Evolutionary conservation across 352 stramenopile species (phyloP).

Genomic region (Phytophthora nicotianae): DNA sequence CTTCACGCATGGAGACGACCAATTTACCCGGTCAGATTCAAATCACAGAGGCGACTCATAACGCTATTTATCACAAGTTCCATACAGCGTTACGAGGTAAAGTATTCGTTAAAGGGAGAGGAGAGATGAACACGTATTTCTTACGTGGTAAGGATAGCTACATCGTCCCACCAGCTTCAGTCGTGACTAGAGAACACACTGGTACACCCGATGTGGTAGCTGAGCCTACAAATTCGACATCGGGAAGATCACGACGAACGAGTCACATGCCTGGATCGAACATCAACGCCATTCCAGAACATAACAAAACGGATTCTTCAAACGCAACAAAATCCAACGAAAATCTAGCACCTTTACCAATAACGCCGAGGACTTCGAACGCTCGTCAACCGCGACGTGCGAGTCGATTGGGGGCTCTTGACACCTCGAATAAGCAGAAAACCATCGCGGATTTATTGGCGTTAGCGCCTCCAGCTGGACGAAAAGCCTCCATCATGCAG

Average conservation of each 20-base stretch:
- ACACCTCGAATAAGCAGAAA: conserved; percentile 14
- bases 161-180: conserved; percentile 53
- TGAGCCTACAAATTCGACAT: conserved; percentile 8
- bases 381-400: conserved; percentile 24
- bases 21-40: conserved; percentile 84
- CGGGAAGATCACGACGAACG: conserved; percentile 26
- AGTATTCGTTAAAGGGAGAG: conserved; percentile 82
- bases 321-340: conserved; percentile 3
- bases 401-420: conserved; percentile 19
- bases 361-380: conserved; percentile 21
- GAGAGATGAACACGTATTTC: conserved; percentile 88
- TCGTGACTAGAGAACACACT: conserved; percentile 5
- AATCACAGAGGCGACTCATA: conserved; percentile 73
- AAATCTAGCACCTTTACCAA: background rate
- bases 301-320: conserved; percentile 9
- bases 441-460: conserved; percentile 27
- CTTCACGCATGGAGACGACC: conserved; percentile 86
- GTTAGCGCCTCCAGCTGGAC: conserved; percentile 6
- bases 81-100: conserved; percentile 71
- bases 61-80: conserved; percentile 73
- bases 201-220: background rate
- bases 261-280: conserved; percentile 18
- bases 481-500: conserved; percentile 25
- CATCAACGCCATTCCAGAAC: conserved; percentile 36
- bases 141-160: conserved; percentile 65